Evolutionary conservation across 768 basidiomycete genomes (phyloP).

Genomic region (Boletus pseudo-olivaceus): DNA sequence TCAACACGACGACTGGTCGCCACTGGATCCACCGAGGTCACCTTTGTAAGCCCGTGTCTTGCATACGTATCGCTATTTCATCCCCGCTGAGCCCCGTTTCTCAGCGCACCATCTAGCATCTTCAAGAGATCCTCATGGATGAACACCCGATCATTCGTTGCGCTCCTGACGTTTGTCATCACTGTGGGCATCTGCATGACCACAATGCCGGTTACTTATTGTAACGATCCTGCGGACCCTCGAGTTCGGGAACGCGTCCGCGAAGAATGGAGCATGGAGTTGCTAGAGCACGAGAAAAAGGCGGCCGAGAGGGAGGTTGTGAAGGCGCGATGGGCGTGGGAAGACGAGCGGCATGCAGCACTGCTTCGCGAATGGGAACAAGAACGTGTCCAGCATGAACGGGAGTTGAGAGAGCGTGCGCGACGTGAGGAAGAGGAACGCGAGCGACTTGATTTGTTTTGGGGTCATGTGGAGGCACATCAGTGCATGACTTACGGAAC

Average conservation of each 20-base stretch:
- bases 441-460: conserved; percentile 18
- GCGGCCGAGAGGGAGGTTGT: neutral
- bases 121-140: neutral
- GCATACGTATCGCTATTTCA: no score
- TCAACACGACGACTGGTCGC: neutral
- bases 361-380: conserved; percentile 16
- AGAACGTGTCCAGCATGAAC: conserved; percentile 18
- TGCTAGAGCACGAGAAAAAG: conserved; percentile 14
- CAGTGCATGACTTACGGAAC: conserved; percentile 28
- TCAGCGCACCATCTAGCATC: neutral
- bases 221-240: conserved; percentile 19
- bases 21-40: neutral
- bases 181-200: neutral
- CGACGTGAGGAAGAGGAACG: conserved; percentile 21
- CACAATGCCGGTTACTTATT: conserved; percentile 14
- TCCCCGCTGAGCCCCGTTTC: neutral
- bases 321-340: conserved; percentile 18
- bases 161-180: neutral
- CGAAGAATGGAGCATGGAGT: conserved; percentile 19
- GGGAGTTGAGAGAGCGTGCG: conserved; percentile 15
- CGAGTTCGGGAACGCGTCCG: conserved; percentile 20
- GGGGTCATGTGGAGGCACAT: conserved; percentile 16
- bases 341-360: conserved; percentile 12
- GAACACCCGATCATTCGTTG: neutral
- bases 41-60: conserved; percentile 2